phyloP scores from a whole-genome alignment of 345 rosid genomes.

The Durio zibethinus region DNA sequence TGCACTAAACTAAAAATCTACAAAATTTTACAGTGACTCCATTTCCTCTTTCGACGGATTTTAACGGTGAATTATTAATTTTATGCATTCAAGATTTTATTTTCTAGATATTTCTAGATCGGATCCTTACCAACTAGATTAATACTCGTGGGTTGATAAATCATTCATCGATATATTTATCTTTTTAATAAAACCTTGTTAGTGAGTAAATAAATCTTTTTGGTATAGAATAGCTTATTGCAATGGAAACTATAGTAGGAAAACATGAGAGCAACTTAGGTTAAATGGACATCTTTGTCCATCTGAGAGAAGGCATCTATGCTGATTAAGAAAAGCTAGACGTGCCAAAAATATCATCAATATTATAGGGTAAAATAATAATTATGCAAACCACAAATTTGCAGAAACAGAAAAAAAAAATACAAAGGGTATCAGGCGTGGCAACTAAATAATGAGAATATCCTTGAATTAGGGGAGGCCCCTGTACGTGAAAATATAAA shows the following conservation, averaged over 20 bases:
- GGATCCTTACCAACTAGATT: no score
- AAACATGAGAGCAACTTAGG: slow-evolving; percentile 20
- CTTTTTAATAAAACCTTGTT: no score
- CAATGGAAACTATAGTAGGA: no score
- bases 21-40: background rate
- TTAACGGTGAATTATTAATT: no score
- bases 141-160: no score
- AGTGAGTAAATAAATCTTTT: no score
- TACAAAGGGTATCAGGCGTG: slow-evolving; percentile 59
- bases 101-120: no score
- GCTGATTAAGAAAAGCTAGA: slow-evolving; percentile 30
- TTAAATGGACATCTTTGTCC: slow-evolving; percentile 35
- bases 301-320: slow-evolving; percentile 22
- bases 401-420: background rate
- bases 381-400: slow-evolving; percentile 26
- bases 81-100: no score
- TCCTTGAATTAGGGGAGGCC: slow-evolving; percentile 46
- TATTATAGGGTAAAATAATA: slow-evolving; percentile 31
- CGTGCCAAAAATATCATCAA: slow-evolving; percentile 46
- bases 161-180: no score
- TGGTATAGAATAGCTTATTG: no score
- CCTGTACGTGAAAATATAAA: slow-evolving; percentile 43
- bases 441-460: slow-evolving; percentile 54
- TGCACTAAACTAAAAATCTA: background rate
- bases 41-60: background rate